A percentile compares a stretch with the other conserved stretches of the same genome.
These are phyloP conservation scores for Coix lacrymajobi DNA, from an alignment of 176 grass and related monocot species.

Conservation along the genomic window DNA sequence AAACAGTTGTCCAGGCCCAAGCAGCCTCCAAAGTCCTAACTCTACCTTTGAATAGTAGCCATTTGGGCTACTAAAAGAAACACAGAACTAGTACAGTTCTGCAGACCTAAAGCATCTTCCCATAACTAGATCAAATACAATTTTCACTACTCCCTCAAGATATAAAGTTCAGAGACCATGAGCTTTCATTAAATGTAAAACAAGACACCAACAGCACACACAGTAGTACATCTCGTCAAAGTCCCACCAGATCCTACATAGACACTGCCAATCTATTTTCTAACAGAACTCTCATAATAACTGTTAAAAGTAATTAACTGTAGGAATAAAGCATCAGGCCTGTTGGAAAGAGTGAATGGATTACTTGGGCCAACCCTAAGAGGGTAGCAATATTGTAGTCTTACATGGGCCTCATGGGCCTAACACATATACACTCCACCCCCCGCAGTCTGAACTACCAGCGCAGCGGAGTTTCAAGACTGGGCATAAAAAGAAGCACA, in stretches of 20 bases:
- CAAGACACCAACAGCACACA: neutral
- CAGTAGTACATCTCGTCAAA: neutral
- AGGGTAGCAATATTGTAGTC: no score
- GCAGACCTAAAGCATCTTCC: neutral
- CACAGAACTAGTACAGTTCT: conserved; percentile 1
- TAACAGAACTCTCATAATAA: neutral
- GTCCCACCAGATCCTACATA: neutral
- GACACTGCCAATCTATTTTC: neutral
- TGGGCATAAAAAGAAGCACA: no score
- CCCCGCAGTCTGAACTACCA: no score
- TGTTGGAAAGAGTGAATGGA: no score
- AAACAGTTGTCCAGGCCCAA: neutral
- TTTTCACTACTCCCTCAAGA: neutral
- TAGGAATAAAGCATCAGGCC: conserved; percentile 1
- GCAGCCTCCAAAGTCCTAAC: neutral
- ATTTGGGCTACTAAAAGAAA: neutral
- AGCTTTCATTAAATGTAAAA: neutral
- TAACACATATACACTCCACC: no score
- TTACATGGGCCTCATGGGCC: no score
- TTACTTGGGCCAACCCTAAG: no score
- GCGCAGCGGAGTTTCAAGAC: no score
- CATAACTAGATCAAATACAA: neutral
- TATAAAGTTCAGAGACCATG: neutral
- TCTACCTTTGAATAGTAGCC: neutral
- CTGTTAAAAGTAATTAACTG: neutral